These are phyloP conservation scores for Pseudomonodictys pantanalensis DNA, from an alignment of 495 filamentous ascomycete genomes.

Conservation along the genomic window DNA sequence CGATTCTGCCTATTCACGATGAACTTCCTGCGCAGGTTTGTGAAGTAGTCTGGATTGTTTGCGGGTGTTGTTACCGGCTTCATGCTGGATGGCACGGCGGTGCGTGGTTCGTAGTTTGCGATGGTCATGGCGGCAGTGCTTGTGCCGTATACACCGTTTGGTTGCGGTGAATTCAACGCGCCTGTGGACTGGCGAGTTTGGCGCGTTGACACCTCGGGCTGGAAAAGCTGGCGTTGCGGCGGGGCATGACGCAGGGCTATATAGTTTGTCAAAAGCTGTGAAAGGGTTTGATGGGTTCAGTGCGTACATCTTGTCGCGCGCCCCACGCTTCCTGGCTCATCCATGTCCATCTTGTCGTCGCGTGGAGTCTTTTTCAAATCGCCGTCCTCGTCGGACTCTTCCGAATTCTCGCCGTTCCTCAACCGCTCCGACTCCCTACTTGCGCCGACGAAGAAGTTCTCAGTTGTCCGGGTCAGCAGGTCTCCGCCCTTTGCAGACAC, in stretches of 20 bases:
- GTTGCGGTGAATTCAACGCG: constrained; percentile 47
- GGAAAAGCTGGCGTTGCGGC: constrained; percentile 75
- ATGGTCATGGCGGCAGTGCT: constrained; percentile 51
- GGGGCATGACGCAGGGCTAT: constrained; percentile 70
- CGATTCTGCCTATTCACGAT: constrained; percentile 26
- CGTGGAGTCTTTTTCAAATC: constrained; percentile 59
- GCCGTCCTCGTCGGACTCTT: constrained; percentile 52
- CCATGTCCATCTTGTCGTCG: constrained; percentile 56
- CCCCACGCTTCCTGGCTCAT: constrained; percentile 58
- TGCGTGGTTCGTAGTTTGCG: constrained; percentile 58
- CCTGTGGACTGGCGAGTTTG: constrained; percentile 57
- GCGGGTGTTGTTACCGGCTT: constrained; percentile 68
- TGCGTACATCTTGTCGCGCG: constrained; percentile 57
- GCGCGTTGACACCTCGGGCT: constrained; percentile 65
- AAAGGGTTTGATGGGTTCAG: neutral
- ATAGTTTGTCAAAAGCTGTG: neutral
- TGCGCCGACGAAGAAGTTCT: constrained; percentile 58
- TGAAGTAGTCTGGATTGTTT: constrained; percentile 63
- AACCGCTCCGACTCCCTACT: constrained; percentile 40
- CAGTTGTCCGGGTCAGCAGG: constrained; percentile 69
- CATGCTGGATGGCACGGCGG: constrained; percentile 55
- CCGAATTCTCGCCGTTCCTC: constrained; percentile 34
- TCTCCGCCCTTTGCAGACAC: constrained; percentile 71
- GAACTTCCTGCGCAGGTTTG: constrained; percentile 46
- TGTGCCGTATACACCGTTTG: constrained; percentile 38